phyloP scores from a whole-genome alignment of 2,329 filamentous ascomycete genomes.

The Apiospora phragmitis region DNA sequence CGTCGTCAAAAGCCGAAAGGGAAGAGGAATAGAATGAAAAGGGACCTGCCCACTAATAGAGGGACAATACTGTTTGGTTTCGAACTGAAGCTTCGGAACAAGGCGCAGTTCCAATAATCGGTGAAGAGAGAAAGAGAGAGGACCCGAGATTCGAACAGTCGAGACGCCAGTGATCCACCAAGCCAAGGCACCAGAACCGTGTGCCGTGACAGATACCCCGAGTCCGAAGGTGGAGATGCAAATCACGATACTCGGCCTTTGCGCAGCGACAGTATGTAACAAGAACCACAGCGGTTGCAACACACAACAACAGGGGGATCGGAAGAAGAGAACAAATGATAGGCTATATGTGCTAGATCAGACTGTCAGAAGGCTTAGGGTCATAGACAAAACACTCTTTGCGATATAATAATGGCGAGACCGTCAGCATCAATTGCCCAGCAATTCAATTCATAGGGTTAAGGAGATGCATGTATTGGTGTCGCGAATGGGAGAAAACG shows the following conservation, averaged over 20 bases:
- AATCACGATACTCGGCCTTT: constrained; percentile 2
- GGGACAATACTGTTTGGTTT: constrained; percentile 8
- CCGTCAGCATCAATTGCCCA: background rate
- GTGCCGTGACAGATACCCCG: constrained; percentile 1
- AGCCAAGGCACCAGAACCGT: constrained; percentile 1
- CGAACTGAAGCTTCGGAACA: background rate
- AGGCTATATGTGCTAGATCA: background rate
- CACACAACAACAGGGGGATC: background rate
- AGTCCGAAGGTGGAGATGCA: background rate
- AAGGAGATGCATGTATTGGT: background rate
- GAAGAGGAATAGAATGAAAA: background rate
- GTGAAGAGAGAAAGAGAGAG: background rate
- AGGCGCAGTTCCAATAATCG: background rate
- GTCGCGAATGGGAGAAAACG: background rate
- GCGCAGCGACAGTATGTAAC: background rate
- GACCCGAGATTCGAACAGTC: background rate
- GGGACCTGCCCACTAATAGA: constrained; percentile 4
- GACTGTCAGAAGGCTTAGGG: background rate
- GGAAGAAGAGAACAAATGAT: background rate
- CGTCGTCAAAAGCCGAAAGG: constrained; percentile 7
- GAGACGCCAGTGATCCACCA: background rate
- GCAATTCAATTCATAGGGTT: background rate
- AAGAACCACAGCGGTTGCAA: background rate
- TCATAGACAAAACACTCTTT: background rate
- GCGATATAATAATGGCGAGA: background rate